These are phyloP conservation scores for Phyllostachys edulis DNA, from an alignment of 176 grass and related monocot genomes.

Conservation along the genomic window DNA sequence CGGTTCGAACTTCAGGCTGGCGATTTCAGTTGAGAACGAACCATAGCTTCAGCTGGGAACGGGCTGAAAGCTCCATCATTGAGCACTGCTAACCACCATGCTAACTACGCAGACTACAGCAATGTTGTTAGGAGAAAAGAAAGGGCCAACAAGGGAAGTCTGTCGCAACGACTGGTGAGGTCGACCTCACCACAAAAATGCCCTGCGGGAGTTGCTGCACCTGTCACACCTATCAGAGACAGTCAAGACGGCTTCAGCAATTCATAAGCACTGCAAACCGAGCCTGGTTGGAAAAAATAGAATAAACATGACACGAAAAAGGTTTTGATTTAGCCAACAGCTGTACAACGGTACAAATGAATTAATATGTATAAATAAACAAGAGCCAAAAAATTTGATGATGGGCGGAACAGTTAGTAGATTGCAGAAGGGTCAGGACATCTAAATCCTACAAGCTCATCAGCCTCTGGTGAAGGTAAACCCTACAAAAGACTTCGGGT, in stretches of 20 bases:
- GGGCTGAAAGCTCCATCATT: background rate
- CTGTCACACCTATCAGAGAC: background rate
- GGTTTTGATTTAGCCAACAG: conserved; percentile 14
- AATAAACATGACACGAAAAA: conserved; percentile 25
- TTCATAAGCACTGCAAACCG: background rate
- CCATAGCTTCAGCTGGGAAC: background rate
- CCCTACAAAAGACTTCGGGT: background rate
- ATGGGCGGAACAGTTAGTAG: background rate
- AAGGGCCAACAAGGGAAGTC: background rate
- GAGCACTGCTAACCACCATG: background rate
- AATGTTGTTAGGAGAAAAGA: background rate
- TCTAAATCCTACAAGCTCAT: conserved; percentile 31
- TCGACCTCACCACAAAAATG: background rate
- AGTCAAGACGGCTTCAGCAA: background rate
- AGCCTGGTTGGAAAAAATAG: background rate
- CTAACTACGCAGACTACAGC: background rate
- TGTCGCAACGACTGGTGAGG: background rate
- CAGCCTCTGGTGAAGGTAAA: background rate
- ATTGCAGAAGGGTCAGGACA: conserved; percentile 33
- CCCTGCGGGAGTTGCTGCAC: background rate
- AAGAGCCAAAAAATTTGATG: background rate
- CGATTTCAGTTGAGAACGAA: background rate
- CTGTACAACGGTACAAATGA: conserved; percentile 52
- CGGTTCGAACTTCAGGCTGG: background rate
- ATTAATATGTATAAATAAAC: conserved; percentile 47